Percentiles rank a stretch among this genome's conserved stretches.
These are phyloP conservation scores for Sarocladium strictum DNA, from an alignment of 2,329 filamentous ascomycete genomes.

Conservation along the genomic window DNA sequence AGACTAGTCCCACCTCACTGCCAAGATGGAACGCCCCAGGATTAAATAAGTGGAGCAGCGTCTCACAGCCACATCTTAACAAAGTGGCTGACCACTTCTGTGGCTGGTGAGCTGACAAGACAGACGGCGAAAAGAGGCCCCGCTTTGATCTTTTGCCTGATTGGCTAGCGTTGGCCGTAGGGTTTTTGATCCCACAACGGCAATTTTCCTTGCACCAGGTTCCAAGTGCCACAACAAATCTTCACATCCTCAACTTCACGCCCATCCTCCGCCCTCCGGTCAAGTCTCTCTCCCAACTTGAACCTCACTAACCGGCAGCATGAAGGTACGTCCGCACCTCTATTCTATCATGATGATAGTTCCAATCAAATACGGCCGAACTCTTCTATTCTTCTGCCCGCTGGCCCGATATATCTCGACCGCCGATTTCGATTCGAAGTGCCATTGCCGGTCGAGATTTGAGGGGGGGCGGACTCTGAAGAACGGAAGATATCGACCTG, in stretches of 20 bases:
- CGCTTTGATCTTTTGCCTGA: slow-evolving; percentile 15
- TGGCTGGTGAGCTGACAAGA: neutral
- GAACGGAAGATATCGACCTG: neutral
- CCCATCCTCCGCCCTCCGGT: slow-evolving; percentile 33
- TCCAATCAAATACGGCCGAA: neutral
- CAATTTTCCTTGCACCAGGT: too few relatives aligned
- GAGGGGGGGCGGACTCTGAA: neutral
- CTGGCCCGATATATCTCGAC: neutral
- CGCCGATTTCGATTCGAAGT: neutral
- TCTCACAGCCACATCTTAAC: neutral
- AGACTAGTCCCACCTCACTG: too few relatives aligned
- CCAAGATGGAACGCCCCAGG: too few relatives aligned
- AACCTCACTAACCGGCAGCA: slow-evolving; percentile 40
- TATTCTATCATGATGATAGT: neutral
- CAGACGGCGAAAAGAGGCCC: neutral
- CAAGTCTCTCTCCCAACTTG: slow-evolving; percentile 33
- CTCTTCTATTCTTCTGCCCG: neutral
- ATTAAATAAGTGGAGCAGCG: too few relatives aligned
- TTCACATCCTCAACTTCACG: slow-evolving; percentile 15
- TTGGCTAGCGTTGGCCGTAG: slow-evolving; percentile 30
- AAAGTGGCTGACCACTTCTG: slow-evolving; percentile 1
- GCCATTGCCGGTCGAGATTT: neutral
- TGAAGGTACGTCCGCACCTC: slow-evolving; percentile 34
- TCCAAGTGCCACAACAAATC: too few relatives aligned
- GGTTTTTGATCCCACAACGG: neutral